Evolutionary conservation across 768 basidiomycete genomes (phyloP).

Genomic region (Termitomyces sp.): DNA sequence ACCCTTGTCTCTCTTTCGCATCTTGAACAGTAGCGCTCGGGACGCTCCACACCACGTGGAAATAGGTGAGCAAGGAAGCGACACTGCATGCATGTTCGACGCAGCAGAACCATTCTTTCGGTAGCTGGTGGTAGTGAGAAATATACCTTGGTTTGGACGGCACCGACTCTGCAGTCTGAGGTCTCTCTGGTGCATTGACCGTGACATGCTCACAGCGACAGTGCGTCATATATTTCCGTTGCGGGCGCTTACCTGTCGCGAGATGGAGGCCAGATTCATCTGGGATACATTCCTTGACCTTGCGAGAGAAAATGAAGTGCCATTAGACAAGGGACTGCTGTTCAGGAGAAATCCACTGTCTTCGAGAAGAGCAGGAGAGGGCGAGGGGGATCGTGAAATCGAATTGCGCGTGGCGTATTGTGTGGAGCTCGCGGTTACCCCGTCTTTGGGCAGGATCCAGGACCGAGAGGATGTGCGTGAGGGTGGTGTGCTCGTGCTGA

Average conservation of each 20-base stretch:
- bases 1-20: not conserved
- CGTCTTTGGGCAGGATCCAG: constrained; percentile 26
- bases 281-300: constrained; percentile 67
- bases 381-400: constrained; percentile 43
- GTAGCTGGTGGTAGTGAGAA: not conserved
- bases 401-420: constrained; percentile 29
- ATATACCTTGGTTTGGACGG: not conserved
- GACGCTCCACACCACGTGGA: not conserved
- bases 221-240: not conserved
- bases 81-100: not conserved
- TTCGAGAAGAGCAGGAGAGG: constrained; percentile 36
- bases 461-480: constrained; percentile 33
- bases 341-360: constrained; percentile 19
- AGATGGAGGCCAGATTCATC: constrained; percentile 52
- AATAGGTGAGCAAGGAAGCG: no score
- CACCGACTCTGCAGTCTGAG: not conserved
- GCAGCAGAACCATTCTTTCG: not conserved
- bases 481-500: constrained; percentile 10
- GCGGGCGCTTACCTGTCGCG: constrained; percentile 27
- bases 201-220: not conserved
- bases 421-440: constrained; percentile 28
- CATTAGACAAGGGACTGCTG: constrained; percentile 17
- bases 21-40: not conserved
- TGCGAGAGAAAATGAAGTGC: constrained; percentile 34
- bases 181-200: not conserved